Percentiles rank a stretch among this genome's conserved stretches.
These are phyloP conservation scores for Zychaea mexicana DNA, from an alignment of 371 early-diverging fungal genomes.

Conservation along the genomic window DNA sequence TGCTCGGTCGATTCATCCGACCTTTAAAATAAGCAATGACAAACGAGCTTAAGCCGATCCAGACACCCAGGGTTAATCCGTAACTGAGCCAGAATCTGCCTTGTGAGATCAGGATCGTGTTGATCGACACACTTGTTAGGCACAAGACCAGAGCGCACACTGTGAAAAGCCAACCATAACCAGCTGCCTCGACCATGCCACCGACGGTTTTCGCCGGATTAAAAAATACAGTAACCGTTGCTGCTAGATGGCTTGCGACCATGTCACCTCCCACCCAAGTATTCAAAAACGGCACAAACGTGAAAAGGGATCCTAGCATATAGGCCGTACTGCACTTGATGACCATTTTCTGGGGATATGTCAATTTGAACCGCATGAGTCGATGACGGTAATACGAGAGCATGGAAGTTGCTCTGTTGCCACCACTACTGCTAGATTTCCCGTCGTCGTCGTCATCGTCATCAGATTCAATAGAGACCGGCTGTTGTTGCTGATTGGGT, in stretches of 20 bases:
- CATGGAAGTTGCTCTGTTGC: not conserved
- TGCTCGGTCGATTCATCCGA: slow-evolving; percentile 52
- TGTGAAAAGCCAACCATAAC: slow-evolving; percentile 52
- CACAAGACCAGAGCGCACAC: slow-evolving; percentile 48
- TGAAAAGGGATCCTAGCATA: slow-evolving; percentile 53
- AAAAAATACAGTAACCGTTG: slow-evolving; percentile 64
- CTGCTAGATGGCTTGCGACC: slow-evolving; percentile 55
- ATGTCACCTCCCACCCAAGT: slow-evolving; percentile 31
- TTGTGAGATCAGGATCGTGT: slow-evolving; percentile 53
- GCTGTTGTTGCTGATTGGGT: not conserved
- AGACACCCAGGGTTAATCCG: slow-evolving; percentile 54
- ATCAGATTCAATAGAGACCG: not conserved
- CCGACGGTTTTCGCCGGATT: slow-evolving; percentile 67
- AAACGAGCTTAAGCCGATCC: slow-evolving; percentile 64
- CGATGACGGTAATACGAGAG: not conserved
- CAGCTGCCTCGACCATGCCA: slow-evolving; percentile 65
- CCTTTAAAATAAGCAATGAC: slow-evolving; percentile 61
- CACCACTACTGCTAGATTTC: no score
- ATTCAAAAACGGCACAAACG: slow-evolving; percentile 56
- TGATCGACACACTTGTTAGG: slow-evolving; percentile 47
- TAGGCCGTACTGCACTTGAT: slow-evolving; percentile 6
- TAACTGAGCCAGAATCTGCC: slow-evolving; percentile 38
- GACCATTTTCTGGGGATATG: slow-evolving; percentile 2
- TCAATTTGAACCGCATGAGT: not conserved
- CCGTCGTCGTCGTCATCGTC: not conserved